Conservation (phyloP, 1,284 basidiomycete genomes). For the Neolentinus lepideus region DNA sequence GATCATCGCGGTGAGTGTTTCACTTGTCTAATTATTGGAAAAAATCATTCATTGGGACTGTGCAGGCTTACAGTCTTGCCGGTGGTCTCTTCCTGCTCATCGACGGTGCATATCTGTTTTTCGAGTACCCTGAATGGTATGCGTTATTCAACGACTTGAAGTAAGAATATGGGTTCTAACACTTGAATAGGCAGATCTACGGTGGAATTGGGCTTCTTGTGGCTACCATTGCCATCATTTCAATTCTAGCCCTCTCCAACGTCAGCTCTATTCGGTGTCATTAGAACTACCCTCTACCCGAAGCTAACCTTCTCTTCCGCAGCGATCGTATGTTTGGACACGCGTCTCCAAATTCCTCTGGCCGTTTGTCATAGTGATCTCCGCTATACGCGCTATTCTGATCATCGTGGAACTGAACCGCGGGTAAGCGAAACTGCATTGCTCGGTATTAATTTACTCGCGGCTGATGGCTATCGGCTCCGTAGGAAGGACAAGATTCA, state of each 20-base stretch:
- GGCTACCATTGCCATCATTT: constrained; percentile 47
- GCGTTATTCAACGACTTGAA: constrained; percentile 7
- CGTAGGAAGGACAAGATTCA: constrained; percentile 60
- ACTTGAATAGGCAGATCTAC: constrained; percentile 55
- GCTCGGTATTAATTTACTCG: constrained; percentile 6
- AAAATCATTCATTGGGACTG: constrained; percentile 6
- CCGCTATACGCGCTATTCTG: constrained; percentile 58
- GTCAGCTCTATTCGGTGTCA: constrained; percentile 29
- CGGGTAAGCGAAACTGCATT: constrained; percentile 36
- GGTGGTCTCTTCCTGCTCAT: constrained; percentile 64
- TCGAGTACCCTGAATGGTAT: constrained; percentile 65
- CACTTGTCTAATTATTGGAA: constrained; percentile 4
- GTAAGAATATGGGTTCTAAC: constrained; percentile 5
- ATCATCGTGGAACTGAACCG: constrained; percentile 71
- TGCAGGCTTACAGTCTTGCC: constrained; percentile 58
- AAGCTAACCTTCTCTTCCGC: constrained; percentile 8
- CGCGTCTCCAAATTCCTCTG: constrained; percentile 64
- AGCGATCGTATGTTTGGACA: constrained; percentile 71
- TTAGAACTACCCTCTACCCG: not conserved
- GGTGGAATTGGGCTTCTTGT: constrained; percentile 64
- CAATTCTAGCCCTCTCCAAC: constrained; percentile 60
- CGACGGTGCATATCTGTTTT: constrained; percentile 63
- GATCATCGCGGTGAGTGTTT: constrained; percentile 47
- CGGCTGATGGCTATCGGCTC: constrained; percentile 10
- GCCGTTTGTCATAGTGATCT: constrained; percentile 66